Evolutionary conservation across 331 rosid genomes (phyloP).

Genomic region (Pyracantha coccinea): DNA sequence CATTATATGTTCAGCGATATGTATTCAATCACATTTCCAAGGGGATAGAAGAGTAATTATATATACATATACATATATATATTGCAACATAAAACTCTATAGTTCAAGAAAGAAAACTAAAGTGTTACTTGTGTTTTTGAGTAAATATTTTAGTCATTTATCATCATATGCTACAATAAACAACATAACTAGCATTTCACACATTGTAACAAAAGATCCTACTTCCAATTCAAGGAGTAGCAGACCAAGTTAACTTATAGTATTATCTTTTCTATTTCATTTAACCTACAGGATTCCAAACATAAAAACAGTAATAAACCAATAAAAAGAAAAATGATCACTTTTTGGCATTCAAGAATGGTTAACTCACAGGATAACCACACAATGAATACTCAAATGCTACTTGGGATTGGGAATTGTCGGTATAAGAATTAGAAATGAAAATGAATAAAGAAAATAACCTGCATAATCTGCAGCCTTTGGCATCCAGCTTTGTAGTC

Average conservation of each 20-base stretch:
- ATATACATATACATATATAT: no score
- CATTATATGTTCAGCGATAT: constrained; percentile 18
- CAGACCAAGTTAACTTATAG: neutral
- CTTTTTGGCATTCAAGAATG: neutral
- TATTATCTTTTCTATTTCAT: neutral
- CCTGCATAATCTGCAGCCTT: neutral
- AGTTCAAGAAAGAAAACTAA: neutral
- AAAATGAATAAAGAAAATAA: neutral
- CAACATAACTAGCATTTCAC: neutral
- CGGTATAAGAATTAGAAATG: neutral
- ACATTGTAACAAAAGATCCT: neutral
- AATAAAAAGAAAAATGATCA: neutral
- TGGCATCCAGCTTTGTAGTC: neutral
- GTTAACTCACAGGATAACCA: neutral
- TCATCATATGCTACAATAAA: neutral
- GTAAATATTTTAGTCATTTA: neutral
- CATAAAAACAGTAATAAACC: neutral
- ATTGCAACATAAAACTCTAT: neutral
- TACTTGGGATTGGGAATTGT: neutral
- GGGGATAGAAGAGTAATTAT: neutral
- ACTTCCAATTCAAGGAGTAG: neutral
- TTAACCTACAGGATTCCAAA: neutral
- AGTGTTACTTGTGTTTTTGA: neutral
- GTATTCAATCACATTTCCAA: neutral
- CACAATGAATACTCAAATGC: neutral